Conservation (phyloP, 2,329 filamentous ascomycete species). For the Aspergillus vadensis region DNA sequence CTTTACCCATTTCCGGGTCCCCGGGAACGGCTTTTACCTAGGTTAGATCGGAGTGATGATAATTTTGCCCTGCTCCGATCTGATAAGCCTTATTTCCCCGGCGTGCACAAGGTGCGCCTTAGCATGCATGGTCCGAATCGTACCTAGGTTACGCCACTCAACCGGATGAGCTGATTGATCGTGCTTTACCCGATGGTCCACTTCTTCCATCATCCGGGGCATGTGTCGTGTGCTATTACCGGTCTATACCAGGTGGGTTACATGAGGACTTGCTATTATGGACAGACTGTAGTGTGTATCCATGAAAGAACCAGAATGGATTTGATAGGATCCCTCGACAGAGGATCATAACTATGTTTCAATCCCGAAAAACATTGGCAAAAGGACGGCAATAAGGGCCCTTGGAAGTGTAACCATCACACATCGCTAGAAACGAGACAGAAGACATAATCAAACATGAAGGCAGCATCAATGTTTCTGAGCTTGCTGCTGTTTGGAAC, state of each 20-base stretch:
- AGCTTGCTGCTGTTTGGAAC: constrained; percentile 32
- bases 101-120: neutral
- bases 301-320: neutral
- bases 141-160: neutral
- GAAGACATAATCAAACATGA: neutral
- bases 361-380: neutral
- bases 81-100: neutral
- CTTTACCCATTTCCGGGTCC: neutral
- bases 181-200: neutral
- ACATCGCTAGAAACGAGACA: constrained; percentile 17
- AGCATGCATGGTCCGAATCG: neutral
- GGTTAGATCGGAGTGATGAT: constrained; percentile 2
- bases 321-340: neutral
- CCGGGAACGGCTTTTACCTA: neutral
- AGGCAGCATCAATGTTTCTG: constrained; percentile 22
- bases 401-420: constrained; percentile 9
- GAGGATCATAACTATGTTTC: neutral
- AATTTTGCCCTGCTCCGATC: neutral
- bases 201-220: neutral
- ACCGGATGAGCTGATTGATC: neutral
- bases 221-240: neutral
- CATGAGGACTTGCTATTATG: neutral
- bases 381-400: neutral
- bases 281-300: neutral
- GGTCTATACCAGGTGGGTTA: neutral